These are phyloP conservation scores for Collybia sp. DNA, from an alignment of 768 basidiomycete genomes.

Conservation along the genomic window DNA sequence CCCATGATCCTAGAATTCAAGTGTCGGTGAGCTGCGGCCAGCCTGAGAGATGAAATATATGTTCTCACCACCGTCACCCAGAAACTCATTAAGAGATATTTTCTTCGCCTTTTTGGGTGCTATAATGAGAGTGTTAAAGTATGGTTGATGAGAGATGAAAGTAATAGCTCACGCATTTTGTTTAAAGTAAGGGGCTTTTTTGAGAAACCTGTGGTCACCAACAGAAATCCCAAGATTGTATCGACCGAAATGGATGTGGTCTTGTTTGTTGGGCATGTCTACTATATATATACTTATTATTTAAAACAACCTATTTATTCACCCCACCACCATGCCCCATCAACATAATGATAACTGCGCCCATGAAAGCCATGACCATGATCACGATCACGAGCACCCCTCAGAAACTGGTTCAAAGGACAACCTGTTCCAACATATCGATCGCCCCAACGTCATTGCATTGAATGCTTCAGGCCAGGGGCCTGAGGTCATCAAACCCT, in stretches of 20 bases:
- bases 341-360: constrained; percentile 52
- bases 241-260: too few species aligned
- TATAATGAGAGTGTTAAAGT: constrained; percentile 19
- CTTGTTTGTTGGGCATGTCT: too few species aligned
- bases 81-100: constrained; percentile 89
- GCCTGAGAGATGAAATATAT: too few species aligned
- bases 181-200: too few species aligned
- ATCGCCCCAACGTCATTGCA: constrained; percentile 74
- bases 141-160: not conserved
- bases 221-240: too few species aligned
- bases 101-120: constrained; percentile 93
- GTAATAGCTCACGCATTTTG: too few species aligned
- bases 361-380: constrained; percentile 50
- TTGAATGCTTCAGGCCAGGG: constrained; percentile 59
- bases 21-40: too few species aligned
- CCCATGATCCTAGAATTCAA: constrained; percentile 90
- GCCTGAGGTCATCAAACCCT: constrained; percentile 75
- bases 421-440: constrained; percentile 72
- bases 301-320: too few species aligned
- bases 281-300: too few species aligned
- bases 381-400: constrained; percentile 54
- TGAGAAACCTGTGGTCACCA: too few species aligned
- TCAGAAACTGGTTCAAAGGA: constrained; percentile 56
- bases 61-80: constrained; percentile 62
- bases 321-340: constrained; percentile 39